Evolutionary conservation across 1,284 basidiomycete species (phyloP), one percentile per base, ranked within the genome.

Genomic region (Malassezia obtusa): DNA sequence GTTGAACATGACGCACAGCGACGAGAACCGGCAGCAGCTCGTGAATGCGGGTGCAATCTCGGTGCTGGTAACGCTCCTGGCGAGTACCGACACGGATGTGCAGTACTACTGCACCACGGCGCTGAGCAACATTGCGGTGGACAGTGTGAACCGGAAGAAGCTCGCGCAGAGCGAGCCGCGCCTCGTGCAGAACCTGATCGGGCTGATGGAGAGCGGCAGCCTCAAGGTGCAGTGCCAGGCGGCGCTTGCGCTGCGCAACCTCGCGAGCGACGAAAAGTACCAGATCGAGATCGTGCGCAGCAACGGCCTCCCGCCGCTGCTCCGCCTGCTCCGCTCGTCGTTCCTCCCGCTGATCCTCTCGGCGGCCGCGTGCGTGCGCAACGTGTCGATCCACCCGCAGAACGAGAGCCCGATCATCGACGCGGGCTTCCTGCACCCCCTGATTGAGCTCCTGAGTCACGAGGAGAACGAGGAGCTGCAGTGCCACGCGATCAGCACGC

Each of bases 51-150:
- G 94, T 12, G 94, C 94, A 19, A 96, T 98, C 57, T 94, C 94
- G 12, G 94, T 98, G 32, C 83, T 98, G 24, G 94, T 99, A 62
- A 86, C 85, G 68, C 79, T 99, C 33, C 80, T 99, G 52, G 92
- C 91, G 73, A 92, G 89, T n/a, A 83, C 87, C 38, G 92, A 99
- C 75, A 98, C 92, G 19, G 92, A 98, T 75, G 94, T 98, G 2
- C 94, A 99, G 76, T 99, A 99, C 75, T 99, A 99, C 75, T 99
- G 94, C 77, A 99, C 94, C 6, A 99, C 94, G 22, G 94, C 94
- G 0, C 78, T 99, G 59, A 91, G 88, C 75, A 99, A 99, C 76
- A 99, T 99, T 66, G 94, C 94, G 47, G 71, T 73, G 52, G 71
- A 73, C 55, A 62, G 58, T 15, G 58, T 45, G 62, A 99, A 98